Conservation (phyloP, 305 asterid genomes). For the Solanum hybrid region DNA sequence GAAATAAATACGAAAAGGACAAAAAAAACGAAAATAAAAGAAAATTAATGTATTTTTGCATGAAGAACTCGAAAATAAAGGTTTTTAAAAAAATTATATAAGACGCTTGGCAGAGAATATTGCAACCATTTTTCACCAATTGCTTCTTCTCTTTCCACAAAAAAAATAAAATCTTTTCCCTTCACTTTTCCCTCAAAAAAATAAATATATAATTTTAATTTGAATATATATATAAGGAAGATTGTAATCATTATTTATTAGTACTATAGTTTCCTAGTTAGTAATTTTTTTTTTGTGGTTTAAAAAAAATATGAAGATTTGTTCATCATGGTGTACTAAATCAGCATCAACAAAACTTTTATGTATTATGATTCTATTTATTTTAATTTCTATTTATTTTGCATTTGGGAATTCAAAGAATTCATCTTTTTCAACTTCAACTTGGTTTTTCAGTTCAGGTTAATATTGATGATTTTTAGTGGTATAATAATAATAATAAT, state of each 20-base stretch:
- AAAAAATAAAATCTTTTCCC: neutral
- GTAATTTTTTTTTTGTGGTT: neutral
- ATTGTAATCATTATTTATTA: neutral
- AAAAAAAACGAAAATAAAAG: constrained; percentile 1
- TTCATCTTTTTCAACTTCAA: neutral
- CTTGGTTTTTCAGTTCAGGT: constrained; percentile 15
- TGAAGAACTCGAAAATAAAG: constrained; percentile 46
- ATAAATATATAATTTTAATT: neutral
- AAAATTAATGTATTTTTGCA: constrained; percentile 36
- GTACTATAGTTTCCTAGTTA: neutral
- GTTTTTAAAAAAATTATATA: neutral
- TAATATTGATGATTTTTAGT: neutral
- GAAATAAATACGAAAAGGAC: neutral
- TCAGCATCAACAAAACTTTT: constrained; percentile 32
- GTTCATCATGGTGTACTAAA: constrained; percentile 33
- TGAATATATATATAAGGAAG: neutral
- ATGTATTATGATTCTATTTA: constrained; percentile 37
- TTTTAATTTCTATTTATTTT: constrained; percentile 27
- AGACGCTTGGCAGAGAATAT: constrained; percentile 46
- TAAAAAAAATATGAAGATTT: constrained; percentile 5
- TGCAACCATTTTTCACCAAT: constrained; percentile 47
- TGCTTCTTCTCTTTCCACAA: neutral
- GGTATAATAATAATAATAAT: neutral
- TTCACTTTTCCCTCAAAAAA: constrained; percentile 2
- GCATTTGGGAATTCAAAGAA: constrained; percentile 20